phyloP scores from a whole-genome alignment of 75 land plant species.

The Ceratopteris richardii region DNA sequence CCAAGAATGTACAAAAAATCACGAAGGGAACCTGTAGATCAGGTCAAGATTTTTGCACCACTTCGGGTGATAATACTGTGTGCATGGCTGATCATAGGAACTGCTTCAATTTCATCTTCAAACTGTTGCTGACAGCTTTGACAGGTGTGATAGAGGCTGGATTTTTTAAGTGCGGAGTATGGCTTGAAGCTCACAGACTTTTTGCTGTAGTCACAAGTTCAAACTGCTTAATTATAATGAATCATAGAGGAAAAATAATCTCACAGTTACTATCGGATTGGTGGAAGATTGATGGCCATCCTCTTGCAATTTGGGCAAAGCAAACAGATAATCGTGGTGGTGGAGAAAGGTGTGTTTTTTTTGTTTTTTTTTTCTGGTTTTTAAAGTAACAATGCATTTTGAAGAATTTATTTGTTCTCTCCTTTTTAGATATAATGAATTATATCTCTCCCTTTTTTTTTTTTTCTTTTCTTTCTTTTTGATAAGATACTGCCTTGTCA shows the following conservation, averaged over 20 bases:
- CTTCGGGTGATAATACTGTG: no score
- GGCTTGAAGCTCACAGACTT: neutral
- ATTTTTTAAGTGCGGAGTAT: neutral
- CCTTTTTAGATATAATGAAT: no score
- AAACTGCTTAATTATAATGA: neutral
- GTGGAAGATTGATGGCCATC: neutral
- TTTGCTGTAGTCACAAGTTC: neutral
- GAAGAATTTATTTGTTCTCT: no score
- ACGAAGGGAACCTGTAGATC: no score
- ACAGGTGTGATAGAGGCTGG: constrained; percentile 1
- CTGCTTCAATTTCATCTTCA: no score
- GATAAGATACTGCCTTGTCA: neutral
- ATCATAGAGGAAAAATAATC: neutral
- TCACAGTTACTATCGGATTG: neutral
- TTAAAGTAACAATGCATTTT: neutral
- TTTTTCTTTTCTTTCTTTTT: neutral
- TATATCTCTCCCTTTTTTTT: no score
- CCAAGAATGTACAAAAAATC: no score
- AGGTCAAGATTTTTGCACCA: no score
- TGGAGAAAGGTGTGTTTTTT: no score
- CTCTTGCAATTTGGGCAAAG: neutral
- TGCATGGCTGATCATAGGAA: no score
- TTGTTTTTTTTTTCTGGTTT: neutral
- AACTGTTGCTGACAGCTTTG: no score
- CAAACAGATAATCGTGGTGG: neutral